A percentile compares a stretch with the other conserved stretches of the same genome.
Conservation (phyloP, 1,284 basidiomycete genomes). For the Pholiota adiposa region DNA sequence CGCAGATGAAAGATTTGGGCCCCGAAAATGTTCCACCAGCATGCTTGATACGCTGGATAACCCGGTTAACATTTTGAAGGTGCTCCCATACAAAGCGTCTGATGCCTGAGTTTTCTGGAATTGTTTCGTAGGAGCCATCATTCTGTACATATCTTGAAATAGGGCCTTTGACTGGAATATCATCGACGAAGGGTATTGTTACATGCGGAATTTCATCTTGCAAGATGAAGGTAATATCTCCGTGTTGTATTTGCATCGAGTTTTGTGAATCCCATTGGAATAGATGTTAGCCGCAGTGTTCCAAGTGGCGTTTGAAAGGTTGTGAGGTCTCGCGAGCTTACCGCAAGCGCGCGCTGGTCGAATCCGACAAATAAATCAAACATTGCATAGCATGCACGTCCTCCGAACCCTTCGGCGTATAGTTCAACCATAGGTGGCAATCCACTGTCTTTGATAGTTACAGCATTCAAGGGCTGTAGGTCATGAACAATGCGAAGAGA, state of each 20-base stretch:
- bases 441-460: slow-evolving; percentile 33
- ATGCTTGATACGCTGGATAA: slow-evolving; percentile 22
- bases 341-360: slow-evolving; percentile 22
- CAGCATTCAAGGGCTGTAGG: slow-evolving; percentile 32
- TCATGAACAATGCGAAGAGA: slow-evolving; percentile 36
- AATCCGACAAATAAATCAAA: slow-evolving; percentile 39
- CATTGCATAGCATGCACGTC: slow-evolving; percentile 29
- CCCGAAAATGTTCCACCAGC: slow-evolving; percentile 8
- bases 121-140: slow-evolving; percentile 28
- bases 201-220: slow-evolving; percentile 35
- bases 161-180: slow-evolving; percentile 35
- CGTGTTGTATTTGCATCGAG: slow-evolving; percentile 31
- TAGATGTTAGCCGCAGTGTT: slow-evolving; percentile 27
- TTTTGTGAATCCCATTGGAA: slow-evolving; percentile 41
- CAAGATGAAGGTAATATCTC: slow-evolving; percentile 34
- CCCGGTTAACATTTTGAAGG: slow-evolving; percentile 29
- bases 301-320: slow-evolving; percentile 34
- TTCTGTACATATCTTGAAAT: slow-evolving; percentile 25
- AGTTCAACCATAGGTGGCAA: slow-evolving; percentile 36
- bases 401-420: slow-evolving; percentile 35
- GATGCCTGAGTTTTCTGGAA: slow-evolving; percentile 34
- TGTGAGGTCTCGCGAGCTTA: slow-evolving; percentile 26
- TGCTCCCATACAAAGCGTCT: slow-evolving; percentile 40
- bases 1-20: slow-evolving; percentile 25
- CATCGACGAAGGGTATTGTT: slow-evolving; percentile 35